Percentiles rank a stretch among this genome's conserved stretches.
phyloP scores from a whole-genome alignment of 164 flowering plant species.

The Saururus chinensis region DNA sequence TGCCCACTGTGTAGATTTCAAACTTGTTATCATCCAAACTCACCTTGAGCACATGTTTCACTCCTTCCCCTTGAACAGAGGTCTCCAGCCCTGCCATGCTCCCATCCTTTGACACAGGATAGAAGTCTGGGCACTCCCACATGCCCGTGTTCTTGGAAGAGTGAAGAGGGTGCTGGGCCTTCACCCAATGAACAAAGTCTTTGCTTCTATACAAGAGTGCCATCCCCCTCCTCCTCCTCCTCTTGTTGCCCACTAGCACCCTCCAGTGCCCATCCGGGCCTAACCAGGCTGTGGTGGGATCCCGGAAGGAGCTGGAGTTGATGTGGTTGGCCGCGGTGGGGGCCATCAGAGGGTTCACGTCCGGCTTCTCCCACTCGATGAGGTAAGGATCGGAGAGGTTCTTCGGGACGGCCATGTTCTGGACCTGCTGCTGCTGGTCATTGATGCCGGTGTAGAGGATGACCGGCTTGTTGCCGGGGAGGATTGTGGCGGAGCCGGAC shows the following conservation, averaged over 20 bases:
- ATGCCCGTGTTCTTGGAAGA: slow-evolving; percentile 40
- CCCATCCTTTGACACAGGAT: slow-evolving; percentile 34
- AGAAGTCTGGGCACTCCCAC: slow-evolving; percentile 94
- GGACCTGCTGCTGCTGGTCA: slow-evolving; percentile 21
- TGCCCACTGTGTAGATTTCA: slow-evolving; percentile 70
- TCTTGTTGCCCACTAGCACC: slow-evolving; percentile 40
- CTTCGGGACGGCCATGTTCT: slow-evolving; percentile 36
- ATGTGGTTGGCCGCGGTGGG: slow-evolving; percentile 10
- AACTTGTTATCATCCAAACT: slow-evolving; percentile 57
- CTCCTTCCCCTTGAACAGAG: slow-evolving; percentile 20
- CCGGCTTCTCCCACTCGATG: slow-evolving; percentile 31
- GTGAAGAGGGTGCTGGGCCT: slow-evolving; percentile 57
- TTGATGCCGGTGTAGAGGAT: slow-evolving; percentile 43
- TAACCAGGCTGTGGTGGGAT: slow-evolving; percentile 41
- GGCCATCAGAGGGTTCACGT: slow-evolving; percentile 28
- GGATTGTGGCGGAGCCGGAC: slow-evolving; percentile 49
- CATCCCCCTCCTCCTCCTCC: slow-evolving; percentile 28
- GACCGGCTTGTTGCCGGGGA: slow-evolving; percentile 28
- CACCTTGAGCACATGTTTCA: slow-evolving; percentile 60
- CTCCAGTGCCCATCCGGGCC: slow-evolving; percentile 47
- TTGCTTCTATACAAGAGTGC: slow-evolving; percentile 46
- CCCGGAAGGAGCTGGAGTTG: slow-evolving; percentile 23
- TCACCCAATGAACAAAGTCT: slow-evolving; percentile 53
- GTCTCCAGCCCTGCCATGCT: slow-evolving; percentile 44
- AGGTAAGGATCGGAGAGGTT: slow-evolving; percentile 37